Evolutionary conservation across 2,329 filamentous ascomycete genomes (phyloP).

Genomic region (Reticulascus tulasneorum): DNA sequence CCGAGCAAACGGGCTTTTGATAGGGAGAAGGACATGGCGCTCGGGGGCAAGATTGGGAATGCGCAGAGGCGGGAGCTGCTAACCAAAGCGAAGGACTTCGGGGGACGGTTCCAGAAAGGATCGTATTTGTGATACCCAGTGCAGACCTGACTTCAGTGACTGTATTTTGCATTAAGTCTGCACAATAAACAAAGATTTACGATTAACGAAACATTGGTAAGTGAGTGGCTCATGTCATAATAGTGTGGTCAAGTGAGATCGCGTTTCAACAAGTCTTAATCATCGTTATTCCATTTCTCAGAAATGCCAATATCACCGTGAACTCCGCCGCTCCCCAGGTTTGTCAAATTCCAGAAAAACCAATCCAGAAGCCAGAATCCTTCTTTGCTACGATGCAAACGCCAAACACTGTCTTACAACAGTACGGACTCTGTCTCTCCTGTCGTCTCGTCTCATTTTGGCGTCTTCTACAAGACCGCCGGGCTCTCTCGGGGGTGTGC

Average conservation of each 20-base stretch:
- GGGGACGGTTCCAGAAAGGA: constrained; percentile 77
- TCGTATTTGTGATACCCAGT: constrained; percentile 45
- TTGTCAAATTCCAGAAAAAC: constrained; percentile 11
- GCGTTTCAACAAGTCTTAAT: constrained; percentile 6
- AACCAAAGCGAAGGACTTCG: constrained; percentile 75
- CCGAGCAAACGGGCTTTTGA: constrained; percentile 88
- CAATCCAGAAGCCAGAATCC: constrained; percentile 12
- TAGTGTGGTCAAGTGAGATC: constrained; percentile 63
- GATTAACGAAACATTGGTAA: too few species aligned
- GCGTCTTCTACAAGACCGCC: too few species aligned
- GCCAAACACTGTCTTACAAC: too few species aligned
- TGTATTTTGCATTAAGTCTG: too few species aligned
- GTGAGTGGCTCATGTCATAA: too few species aligned
- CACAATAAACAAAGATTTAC: constrained; percentile 14
- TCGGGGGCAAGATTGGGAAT: constrained; percentile 66
- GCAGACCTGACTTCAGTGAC: too few species aligned
- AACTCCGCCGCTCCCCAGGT: constrained; percentile 16
- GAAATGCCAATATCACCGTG: constrained; percentile 13
- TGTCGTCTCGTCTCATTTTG: too few species aligned
- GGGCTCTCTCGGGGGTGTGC: too few species aligned
- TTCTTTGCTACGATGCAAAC: background rate
- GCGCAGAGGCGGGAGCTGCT: constrained; percentile 75
- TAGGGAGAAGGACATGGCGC: constrained; percentile 87
- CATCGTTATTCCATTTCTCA: constrained; percentile 14
- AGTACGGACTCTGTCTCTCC: too few species aligned